Evolutionary conservation across 1,284 basidiomycete species (phyloP).

Genomic region (Coniferiporia weirii): DNA sequence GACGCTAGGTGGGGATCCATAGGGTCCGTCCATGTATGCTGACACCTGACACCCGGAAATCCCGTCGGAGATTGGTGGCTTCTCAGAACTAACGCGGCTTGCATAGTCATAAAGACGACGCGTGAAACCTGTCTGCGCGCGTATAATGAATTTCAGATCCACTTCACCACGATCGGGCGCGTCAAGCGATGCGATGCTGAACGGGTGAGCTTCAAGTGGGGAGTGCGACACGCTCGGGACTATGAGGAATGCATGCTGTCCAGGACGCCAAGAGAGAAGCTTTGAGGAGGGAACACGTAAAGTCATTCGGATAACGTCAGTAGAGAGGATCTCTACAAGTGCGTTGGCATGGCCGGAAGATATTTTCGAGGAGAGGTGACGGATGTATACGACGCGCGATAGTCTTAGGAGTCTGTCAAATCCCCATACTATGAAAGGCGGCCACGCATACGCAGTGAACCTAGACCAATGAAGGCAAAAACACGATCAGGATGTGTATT

Average conservation of each 20-base stretch:
- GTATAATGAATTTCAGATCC: conserved; percentile 31
- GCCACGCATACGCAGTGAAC: conserved; percentile 29
- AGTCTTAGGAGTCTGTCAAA: conserved; percentile 38
- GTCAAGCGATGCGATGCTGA: conserved; percentile 37
- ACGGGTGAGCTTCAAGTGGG: conserved; percentile 36
- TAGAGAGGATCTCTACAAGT: conserved; percentile 33
- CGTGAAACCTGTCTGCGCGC: conserved; percentile 35
- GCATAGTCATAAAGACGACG: conserved; percentile 23
- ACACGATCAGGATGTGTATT: background rate
- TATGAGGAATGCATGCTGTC: conserved; percentile 40
- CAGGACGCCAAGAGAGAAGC: conserved; percentile 34
- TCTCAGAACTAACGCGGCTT: conserved; percentile 20
- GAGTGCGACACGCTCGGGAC: conserved; percentile 31
- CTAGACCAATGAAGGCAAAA: conserved; percentile 23
- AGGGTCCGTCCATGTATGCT: conserved; percentile 35
- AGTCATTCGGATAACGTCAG: conserved; percentile 40
- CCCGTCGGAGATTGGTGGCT: conserved; percentile 17
- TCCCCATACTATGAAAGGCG: conserved; percentile 41
- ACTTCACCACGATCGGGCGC: conserved; percentile 20
- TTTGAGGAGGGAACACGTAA: conserved; percentile 25
- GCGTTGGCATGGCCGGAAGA: conserved; percentile 19
- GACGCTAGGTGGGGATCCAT: conserved; percentile 33
- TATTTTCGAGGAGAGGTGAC: background rate
- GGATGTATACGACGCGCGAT: conserved; percentile 24
- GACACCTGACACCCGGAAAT: conserved; percentile 19